Conservation (phyloP, 179 eudicot species). For the Spergularia azorica region DNA sequence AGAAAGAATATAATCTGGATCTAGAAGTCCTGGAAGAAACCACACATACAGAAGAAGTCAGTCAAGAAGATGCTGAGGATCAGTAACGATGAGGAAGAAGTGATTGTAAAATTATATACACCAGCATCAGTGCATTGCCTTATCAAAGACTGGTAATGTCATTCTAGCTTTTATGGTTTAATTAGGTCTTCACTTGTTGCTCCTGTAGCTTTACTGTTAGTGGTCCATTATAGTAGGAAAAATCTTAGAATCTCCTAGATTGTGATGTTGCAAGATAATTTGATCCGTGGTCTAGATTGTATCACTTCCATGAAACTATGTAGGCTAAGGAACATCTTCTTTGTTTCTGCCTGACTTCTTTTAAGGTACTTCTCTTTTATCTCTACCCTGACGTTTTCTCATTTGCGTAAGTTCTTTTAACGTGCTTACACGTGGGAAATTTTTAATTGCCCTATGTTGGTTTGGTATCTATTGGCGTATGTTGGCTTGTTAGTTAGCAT, state of each 20-base stretch:
- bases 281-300: too few relatives aligned
- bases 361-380: background rate
- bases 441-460: background rate
- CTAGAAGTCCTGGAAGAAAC: background rate
- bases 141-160: background rate
- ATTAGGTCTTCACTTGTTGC: too few relatives aligned
- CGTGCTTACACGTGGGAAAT: background rate
- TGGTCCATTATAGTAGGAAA: background rate
- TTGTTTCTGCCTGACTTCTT: background rate
- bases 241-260: too few relatives aligned
- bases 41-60: background rate
- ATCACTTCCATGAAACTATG: background rate
- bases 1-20: conserved; percentile 11
- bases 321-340: background rate
- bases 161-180: too few relatives aligned
- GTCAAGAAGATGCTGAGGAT: conserved; percentile 7
- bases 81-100: background rate
- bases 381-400: background rate
- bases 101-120: background rate
- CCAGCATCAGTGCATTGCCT: background rate
- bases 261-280: background rate
- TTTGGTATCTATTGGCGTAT: background rate
- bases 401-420: background rate
- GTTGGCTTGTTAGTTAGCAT: background rate
- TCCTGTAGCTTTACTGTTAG: too few relatives aligned